Evolutionary conservation across 208 protist species (phyloP).

Genomic region (Acanthamoeba quina): DNA sequence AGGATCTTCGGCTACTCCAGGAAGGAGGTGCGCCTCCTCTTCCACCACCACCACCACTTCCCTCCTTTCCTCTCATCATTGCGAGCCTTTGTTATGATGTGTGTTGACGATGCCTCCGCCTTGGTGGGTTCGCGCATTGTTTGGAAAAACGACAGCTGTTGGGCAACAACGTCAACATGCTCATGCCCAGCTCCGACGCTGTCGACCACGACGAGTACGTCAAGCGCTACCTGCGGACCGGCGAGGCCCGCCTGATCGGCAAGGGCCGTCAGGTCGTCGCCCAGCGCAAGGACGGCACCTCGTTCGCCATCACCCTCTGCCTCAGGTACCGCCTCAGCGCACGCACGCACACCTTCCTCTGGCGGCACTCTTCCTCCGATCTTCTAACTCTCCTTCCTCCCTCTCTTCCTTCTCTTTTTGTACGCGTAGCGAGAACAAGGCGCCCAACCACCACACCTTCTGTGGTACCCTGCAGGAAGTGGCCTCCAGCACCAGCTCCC

Average conservation of each 20-base stretch:
- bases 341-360: neutral
- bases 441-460: slow-evolving; percentile 9
- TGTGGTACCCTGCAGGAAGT: slow-evolving; percentile 4
- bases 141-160: no score
- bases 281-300: slow-evolving; percentile 57
- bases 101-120: no score
- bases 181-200: slow-evolving; percentile 50
- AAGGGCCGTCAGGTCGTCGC: slow-evolving; percentile 45
- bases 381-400: neutral
- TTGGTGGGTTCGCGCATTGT: no score
- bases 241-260: slow-evolving; percentile 52
- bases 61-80: no score
- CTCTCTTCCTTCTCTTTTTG: neutral
- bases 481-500: neutral
- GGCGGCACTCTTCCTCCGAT: neutral
- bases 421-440: slow-evolving; percentile 25
- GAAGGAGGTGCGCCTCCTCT: neutral
- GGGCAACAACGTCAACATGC: slow-evolving; percentile 49
- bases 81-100: no score
- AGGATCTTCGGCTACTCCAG: neutral
- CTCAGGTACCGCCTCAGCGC: neutral
- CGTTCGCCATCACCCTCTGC: slow-evolving; percentile 45
- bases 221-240: slow-evolving; percentile 28
- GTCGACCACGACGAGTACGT: slow-evolving; percentile 57
- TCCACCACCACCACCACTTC: neutral